Base-by-base conservation (phyloP, 371 early-diverging fungal species). In the Umbelopsis sp. region DNA sequence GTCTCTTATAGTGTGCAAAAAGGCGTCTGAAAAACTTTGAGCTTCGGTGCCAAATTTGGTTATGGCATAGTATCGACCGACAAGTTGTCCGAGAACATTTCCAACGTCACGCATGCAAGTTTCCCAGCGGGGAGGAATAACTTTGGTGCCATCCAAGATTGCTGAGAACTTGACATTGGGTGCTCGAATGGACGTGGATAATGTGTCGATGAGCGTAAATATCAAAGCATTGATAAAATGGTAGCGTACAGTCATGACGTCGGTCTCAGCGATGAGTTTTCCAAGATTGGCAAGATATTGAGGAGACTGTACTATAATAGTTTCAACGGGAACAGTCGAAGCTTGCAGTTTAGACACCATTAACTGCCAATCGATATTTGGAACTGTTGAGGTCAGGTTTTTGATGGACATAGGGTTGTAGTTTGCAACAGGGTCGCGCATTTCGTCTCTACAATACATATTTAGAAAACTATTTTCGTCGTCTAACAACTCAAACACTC, bases 31-130 rank as follows among this genome's bases (percentile, higher is more conserved):
- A n/a, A 75, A 74, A 5, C 75, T 65, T 38, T 79, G 73, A 22
- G 81, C 66, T 20, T 74, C 76, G 44, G 81, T 81, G 29, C 80
- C 81, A 66, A 86, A 86, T 3, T 74, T 62, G 44, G 69, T 67
- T 69, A 85, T 65, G 14, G 84, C 77, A 76, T 76, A 89, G 65
- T 83, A 88, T 24, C 88, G 81, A 0, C 88, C 89, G 0, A 82
- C 72, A 20, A 87, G 68, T 18, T 80, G 78, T 1, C 89, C 88
- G 65, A 91, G 72, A 0, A 73, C 65, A 1, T 52, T 35, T 22
- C 84, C 82, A 9, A 82, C 75, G 11, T 68, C 38, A 0, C 62
- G 64, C 20, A 86, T 70, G 71, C 91, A 91, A 3, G 67, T 66
- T 25, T 84, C 76, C 65, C 73, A 75, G 2, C 89, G 83, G 11